A percentile compares a stretch with the other conserved stretches of the same genome.
Conservation (phyloP, 805 yeast genomes). For the Sungouiozyma intestinalis region DNA sequence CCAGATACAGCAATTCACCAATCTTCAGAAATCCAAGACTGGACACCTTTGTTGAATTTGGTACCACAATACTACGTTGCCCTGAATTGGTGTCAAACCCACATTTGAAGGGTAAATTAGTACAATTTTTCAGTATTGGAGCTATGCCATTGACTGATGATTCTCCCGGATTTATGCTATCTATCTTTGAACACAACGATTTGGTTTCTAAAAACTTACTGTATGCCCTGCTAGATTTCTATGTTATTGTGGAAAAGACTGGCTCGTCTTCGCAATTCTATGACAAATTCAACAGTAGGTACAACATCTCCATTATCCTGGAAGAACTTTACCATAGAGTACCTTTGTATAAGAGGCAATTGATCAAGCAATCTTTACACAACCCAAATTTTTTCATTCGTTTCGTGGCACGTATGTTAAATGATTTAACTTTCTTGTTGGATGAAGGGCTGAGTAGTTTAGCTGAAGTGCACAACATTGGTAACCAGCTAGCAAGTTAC, state of each 20-base stretch:
- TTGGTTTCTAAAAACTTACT: conserved; percentile 56
- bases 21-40: conserved; percentile 44
- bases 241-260: conserved; percentile 91
- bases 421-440: conserved; percentile 82
- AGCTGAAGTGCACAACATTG: conserved; percentile 64
- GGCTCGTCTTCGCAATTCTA: conserved; percentile 93
- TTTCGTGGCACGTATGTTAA: conserved; percentile 88
- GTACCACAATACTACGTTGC: conserved; percentile 67
- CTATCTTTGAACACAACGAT: conserved; percentile 52
- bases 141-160: conserved; percentile 46
- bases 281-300: conserved; percentile 89
- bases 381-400: conserved; percentile 80
- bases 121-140: conserved; percentile 73
- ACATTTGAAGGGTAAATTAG: conserved; percentile 76
- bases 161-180: conserved; percentile 63
- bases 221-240: conserved; percentile 78
- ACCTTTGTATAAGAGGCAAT: conserved; percentile 55
- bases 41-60: conserved; percentile 53
- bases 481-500: conserved; percentile 21
- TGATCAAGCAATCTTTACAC: conserved; percentile 53
- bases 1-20: conserved; percentile 46
- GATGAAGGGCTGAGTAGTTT: conserved; percentile 84
- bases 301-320: conserved; percentile 70
- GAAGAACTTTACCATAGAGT: conserved; percentile 70
- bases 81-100: conserved; percentile 86